Evolutionary conservation across 306 rosid genomes (phyloP).

Genomic region (Malus sylvestris): DNA sequence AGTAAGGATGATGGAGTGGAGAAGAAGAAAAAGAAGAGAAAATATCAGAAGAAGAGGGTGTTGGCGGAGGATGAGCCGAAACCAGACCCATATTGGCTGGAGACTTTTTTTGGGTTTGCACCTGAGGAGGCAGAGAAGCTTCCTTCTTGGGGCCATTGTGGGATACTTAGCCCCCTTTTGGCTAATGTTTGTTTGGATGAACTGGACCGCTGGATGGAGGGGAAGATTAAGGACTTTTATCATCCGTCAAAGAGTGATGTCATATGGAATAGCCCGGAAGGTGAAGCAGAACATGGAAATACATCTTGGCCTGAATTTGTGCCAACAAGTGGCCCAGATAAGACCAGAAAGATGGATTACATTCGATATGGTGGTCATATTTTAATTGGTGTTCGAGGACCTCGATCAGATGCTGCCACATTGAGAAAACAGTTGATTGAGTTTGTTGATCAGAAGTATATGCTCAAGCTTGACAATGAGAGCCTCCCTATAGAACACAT

Average conservation of each 20-base stretch:
- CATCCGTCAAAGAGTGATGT: slow-evolving; percentile 93
- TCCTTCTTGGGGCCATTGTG: slow-evolving; percentile 96
- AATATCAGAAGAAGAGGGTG: slow-evolving; percentile 92
- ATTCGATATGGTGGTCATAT: slow-evolving; percentile 84
- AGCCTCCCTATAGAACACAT: slow-evolving; percentile 91
- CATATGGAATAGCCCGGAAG: slow-evolving; percentile 82
- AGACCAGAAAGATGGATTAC: slow-evolving; percentile 90
- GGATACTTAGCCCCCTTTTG: slow-evolving; percentile 73
- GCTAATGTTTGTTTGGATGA: slow-evolving; percentile 80
- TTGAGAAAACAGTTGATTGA: slow-evolving; percentile 83
- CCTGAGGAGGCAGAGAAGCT: slow-evolving; percentile 82
- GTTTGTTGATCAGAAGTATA: slow-evolving; percentile 82
- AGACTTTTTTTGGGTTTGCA: slow-evolving; percentile 78
- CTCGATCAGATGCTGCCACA: slow-evolving; percentile 79
- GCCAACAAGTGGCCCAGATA: slow-evolving; percentile 96
- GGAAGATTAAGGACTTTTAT: slow-evolving; percentile 73
- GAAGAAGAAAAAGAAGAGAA: slow-evolving; percentile 67
- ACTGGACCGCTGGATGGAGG: slow-evolving; percentile 93
- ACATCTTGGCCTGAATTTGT: slow-evolving; percentile 99
- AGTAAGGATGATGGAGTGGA: slow-evolving; percentile 45
- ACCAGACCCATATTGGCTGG: slow-evolving; percentile 97
- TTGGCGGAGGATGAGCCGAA: slow-evolving; percentile 92
- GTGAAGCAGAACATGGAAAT: slow-evolving; percentile 81
- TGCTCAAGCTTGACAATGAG: slow-evolving; percentile 92
- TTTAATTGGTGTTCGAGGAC: slow-evolving; percentile 82